These are phyloP conservation scores for Rubia balearica DNA, from an alignment of 305 asterid genomes.

Conservation along the genomic window DNA sequence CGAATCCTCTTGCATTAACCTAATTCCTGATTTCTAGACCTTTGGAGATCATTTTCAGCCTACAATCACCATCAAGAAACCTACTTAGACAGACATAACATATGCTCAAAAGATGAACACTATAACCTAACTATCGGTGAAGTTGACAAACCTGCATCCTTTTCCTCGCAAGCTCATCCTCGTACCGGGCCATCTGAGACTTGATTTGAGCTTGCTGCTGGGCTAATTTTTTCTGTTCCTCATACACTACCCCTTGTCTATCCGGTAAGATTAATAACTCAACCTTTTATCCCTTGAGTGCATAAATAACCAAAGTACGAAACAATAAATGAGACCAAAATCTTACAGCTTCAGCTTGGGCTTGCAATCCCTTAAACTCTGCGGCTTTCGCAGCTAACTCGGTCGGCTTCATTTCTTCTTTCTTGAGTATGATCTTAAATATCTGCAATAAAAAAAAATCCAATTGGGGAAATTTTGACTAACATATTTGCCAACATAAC, in stretches of 20 bases:
- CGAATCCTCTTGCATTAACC: constrained; percentile 98
- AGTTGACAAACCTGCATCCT: constrained; percentile 73
- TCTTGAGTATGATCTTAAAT: constrained; percentile 63
- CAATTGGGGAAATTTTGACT: not conserved
- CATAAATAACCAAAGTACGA: not conserved
- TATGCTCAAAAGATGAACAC: not conserved
- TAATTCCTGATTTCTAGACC: constrained; percentile 85
- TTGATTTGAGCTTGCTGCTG: constrained; percentile 90
- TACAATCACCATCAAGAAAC: constrained; percentile 25
- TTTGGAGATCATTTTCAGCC: constrained; percentile 93
- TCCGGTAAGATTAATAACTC: constrained; percentile 48
- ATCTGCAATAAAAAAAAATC: constrained; percentile 27
- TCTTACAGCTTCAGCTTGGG: constrained; percentile 84
- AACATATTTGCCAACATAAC: too few relatives aligned
- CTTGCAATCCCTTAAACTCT: constrained; percentile 68
- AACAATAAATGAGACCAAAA: constrained; percentile 9
- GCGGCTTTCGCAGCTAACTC: constrained; percentile 55
- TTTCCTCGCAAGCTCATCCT: constrained; percentile 91
- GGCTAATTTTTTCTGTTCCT: constrained; percentile 83
- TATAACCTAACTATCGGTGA: constrained; percentile 11
- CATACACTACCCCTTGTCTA: constrained; percentile 72
- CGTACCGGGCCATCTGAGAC: constrained; percentile 86
- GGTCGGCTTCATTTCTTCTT: constrained; percentile 78
- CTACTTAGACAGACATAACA: not conserved
- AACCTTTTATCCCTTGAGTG: constrained; percentile 1